These are phyloP conservation scores for Ustilago sp. DNA, from an alignment of 1,284 basidiomycete genomes.

Conservation along the genomic window DNA sequence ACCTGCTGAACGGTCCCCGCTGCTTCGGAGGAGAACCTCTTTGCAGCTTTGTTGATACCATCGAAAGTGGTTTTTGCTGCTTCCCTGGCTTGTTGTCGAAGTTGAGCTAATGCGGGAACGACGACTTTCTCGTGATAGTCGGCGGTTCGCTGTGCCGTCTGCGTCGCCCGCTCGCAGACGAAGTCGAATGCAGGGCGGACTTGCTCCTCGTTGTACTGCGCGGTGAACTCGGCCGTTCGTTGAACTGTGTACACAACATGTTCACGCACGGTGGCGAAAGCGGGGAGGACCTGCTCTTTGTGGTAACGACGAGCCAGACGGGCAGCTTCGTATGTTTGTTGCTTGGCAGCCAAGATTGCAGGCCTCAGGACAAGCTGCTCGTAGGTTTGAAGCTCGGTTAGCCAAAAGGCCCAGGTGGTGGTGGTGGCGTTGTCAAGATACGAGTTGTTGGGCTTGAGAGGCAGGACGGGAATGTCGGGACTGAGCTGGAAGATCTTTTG, in stretches of 20 bases:
- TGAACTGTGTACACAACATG: slow-evolving; percentile 22
- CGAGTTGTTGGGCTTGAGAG: slow-evolving; percentile 2
- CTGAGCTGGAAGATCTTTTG: slow-evolving; percentile 12
- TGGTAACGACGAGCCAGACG: slow-evolving; percentile 28
- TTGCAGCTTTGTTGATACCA: slow-evolving; percentile 35
- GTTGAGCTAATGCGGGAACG: slow-evolving; percentile 12
- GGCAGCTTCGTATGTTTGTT: slow-evolving; percentile 30
- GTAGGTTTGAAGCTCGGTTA: slow-evolving; percentile 26
- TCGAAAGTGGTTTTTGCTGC: slow-evolving; percentile 29
- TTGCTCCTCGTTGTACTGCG: slow-evolving; percentile 16
- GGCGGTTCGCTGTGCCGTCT: slow-evolving; percentile 17
- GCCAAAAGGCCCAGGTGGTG: slow-evolving; percentile 40
- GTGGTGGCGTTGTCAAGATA: slow-evolving; percentile 41
- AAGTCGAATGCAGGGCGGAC: slow-evolving; percentile 22
- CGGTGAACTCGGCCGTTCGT: slow-evolving; percentile 15
- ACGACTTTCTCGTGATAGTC: slow-evolving; percentile 31
- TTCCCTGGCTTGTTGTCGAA: slow-evolving; percentile 22
- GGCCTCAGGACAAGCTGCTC: slow-evolving; percentile 16
- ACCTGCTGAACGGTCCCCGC: slow-evolving; percentile 27
- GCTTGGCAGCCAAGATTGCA: slow-evolving; percentile 13
- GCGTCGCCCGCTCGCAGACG: slow-evolving; percentile 17
- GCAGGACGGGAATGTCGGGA: slow-evolving; percentile 15
- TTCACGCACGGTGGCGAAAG: slow-evolving; percentile 23
- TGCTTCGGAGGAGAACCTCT: slow-evolving; percentile 30
- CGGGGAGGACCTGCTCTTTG: slow-evolving; percentile 20